Conservation (phyloP, 2,329 filamentous ascomycete genomes). For the Penicillium sumatraense region DNA sequence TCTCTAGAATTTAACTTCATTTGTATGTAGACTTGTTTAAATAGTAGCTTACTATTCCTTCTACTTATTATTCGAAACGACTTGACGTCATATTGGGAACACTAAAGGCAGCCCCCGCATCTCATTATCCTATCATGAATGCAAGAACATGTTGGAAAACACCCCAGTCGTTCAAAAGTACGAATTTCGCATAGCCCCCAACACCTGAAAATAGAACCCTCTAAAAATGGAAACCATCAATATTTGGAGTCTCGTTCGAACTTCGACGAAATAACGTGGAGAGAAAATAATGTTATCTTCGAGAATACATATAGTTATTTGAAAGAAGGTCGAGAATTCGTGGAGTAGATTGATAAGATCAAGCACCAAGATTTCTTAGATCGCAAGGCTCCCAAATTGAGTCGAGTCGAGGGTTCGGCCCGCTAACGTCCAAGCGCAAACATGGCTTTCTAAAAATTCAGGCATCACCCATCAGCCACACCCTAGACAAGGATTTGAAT, state of each 20-base stretch:
- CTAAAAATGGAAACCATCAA: too few species aligned
- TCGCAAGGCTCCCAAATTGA: not conserved
- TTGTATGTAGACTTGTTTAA: too few species aligned
- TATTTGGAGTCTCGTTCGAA: too few species aligned
- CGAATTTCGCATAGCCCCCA: not conserved
- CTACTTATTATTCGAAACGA: too few species aligned
- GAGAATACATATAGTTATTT: not conserved
- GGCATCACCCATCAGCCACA: constrained; percentile 1
- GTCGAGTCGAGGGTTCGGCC: not conserved
- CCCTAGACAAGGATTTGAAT: not conserved
- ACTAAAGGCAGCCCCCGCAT: too few species aligned
- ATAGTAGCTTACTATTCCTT: too few species aligned
- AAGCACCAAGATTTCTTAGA: too few species aligned
- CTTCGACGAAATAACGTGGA: too few species aligned
- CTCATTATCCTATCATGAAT: not conserved
- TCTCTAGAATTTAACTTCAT: too few species aligned
- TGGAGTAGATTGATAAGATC: not conserved
- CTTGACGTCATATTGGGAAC: not conserved
- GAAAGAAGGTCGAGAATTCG: too few species aligned
- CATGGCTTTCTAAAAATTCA: not conserved
- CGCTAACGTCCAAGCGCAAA: not conserved
- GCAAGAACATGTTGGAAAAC: too few species aligned
- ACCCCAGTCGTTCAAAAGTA: not conserved
- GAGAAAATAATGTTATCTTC: too few species aligned
- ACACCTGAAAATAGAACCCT: not conserved